Percentiles rank a stretch among this genome's conserved stretches.
These are phyloP conservation scores for Pythium coloratum DNA, from an alignment of 352 stramenopile genomes.

Conservation along the genomic window DNA sequence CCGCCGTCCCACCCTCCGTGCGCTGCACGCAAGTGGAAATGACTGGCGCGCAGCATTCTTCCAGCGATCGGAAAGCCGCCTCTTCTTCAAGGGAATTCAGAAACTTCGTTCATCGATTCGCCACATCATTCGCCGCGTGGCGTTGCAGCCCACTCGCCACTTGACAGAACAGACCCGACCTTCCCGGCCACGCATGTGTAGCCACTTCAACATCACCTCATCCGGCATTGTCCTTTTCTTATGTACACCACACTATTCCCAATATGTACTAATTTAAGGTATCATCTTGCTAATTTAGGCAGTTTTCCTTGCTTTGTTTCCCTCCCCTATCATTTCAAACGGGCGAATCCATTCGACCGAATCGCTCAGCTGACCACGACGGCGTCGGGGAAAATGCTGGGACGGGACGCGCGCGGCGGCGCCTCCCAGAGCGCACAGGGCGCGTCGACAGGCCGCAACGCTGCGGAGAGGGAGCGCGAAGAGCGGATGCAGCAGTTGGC, in stretches of 20 bases:
- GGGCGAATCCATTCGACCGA: neutral
- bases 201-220: neutral
- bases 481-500: constrained; percentile 12
- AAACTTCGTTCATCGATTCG: neutral
- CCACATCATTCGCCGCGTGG: neutral
- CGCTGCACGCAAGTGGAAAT: neutral
- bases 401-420: constrained; percentile 13
- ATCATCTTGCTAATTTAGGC: neutral
- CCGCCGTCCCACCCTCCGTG: neutral
- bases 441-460: neutral
- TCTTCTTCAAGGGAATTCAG: neutral
- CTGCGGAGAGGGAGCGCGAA: constrained; percentile 6
- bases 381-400: constrained; percentile 3
- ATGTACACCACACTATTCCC: neutral
- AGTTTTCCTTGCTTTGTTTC: constrained; percentile 4
- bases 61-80: neutral
- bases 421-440: neutral
- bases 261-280: neutral
- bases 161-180: neutral
- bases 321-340: neutral
- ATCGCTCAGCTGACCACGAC: neutral
- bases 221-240: neutral
- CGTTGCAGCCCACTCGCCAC: neutral
- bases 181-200: neutral
- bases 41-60: neutral